Conservation (phyloP, 108 stramenopile genomes). For the Pseudonitzschia multiseries region DNA sequence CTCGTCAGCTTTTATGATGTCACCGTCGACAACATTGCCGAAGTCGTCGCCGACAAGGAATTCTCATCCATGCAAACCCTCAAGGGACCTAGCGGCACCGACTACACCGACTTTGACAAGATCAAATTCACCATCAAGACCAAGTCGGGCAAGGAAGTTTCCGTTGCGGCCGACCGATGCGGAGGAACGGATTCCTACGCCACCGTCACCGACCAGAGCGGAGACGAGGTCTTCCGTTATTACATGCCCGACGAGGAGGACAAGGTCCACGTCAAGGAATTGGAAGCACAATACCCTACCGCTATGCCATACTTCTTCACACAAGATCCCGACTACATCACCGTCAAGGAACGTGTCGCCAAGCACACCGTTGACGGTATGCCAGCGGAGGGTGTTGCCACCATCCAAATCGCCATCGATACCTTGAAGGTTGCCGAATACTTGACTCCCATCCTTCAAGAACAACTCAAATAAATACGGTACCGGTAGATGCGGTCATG, state of each 20-base stretch:
- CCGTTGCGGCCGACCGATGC: slow-evolving; percentile 85
- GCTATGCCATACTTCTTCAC: slow-evolving; percentile 93
- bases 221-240: slow-evolving; percentile 83
- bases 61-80: slow-evolving; percentile 83
- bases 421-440: slow-evolving; percentile 90
- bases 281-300: slow-evolving; percentile 76
- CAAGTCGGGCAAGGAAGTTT: slow-evolving; percentile 86
- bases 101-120: slow-evolving; percentile 88
- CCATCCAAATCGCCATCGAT: slow-evolving; percentile 84
- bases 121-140: slow-evolving; percentile 94
- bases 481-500: too few relatives aligned
- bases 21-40: slow-evolving; percentile 82
- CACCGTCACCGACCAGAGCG: slow-evolving; percentile 67
- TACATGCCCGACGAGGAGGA: slow-evolving; percentile 92
- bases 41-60: slow-evolving; percentile 81
- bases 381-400: slow-evolving; percentile 81
- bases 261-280: slow-evolving; percentile 59
- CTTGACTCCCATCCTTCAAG: slow-evolving; percentile 73
- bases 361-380: slow-evolving; percentile 68
- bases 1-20: slow-evolving; percentile 90
- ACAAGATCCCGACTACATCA: slow-evolving; percentile 90
- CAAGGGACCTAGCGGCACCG: slow-evolving; percentile 71
- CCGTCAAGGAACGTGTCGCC: slow-evolving; percentile 88
- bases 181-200: slow-evolving; percentile 84
- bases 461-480: slow-evolving; percentile 77